A percentile compares a stretch with the other conserved stretches of the same genome.
These are phyloP conservation scores for Laetiporus sulphureus DNA, from an alignment of 1,284 basidiomycete genomes.

Conservation along the genomic window DNA sequence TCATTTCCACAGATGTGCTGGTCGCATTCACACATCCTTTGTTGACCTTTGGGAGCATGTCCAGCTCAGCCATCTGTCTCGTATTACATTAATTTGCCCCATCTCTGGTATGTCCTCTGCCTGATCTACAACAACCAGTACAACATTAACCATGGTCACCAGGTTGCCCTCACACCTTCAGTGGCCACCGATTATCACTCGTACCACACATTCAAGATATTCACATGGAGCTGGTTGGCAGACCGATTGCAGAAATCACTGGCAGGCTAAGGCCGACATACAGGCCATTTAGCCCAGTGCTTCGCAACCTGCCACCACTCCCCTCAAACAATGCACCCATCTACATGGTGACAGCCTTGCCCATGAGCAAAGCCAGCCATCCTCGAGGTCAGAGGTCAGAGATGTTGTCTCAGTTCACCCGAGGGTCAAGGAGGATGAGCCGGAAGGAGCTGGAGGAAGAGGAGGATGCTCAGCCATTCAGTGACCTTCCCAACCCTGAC, in stretches of 20 bases:
- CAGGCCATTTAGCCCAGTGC: background rate
- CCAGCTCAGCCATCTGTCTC: slow-evolving; percentile 15
- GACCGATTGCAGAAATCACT: no score
- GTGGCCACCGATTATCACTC: slow-evolving; percentile 4
- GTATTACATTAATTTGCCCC: slow-evolving; percentile 17
- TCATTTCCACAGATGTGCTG: slow-evolving; percentile 13
- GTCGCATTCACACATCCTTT: slow-evolving; percentile 11
- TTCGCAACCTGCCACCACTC: background rate
- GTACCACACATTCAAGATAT: background rate
- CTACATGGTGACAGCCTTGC: background rate
- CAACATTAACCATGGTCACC: background rate
- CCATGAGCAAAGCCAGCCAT: background rate
- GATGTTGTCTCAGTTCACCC: slow-evolving; percentile 5
- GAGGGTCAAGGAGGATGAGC: slow-evolving; percentile 14
- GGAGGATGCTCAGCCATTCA: slow-evolving; percentile 5
- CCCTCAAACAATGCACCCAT: background rate
- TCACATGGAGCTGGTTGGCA: background rate
- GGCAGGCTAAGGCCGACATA: background rate
- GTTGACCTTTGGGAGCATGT: slow-evolving; percentile 16
- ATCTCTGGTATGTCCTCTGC: slow-evolving; percentile 13
- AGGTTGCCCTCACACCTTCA: slow-evolving; percentile 15
- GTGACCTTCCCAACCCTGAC: slow-evolving; percentile 10
- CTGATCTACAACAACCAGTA: no score
- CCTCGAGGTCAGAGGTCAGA: background rate
- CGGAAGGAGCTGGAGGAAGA: slow-evolving; percentile 1